Evolutionary conservation across 805 yeast genomes (phyloP).

Genomic region (Candida hungchunana): DNA sequence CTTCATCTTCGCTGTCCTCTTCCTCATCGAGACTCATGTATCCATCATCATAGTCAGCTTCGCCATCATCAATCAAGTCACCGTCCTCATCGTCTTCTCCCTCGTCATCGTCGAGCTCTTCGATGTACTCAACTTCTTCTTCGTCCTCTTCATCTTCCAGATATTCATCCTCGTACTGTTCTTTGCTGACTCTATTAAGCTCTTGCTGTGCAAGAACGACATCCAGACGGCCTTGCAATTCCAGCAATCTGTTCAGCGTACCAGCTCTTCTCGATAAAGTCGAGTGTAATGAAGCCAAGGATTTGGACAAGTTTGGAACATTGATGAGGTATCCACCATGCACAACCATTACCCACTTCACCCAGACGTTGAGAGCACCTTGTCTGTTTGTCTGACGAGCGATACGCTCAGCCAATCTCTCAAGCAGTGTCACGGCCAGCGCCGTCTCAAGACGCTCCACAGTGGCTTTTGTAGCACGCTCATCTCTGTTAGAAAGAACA

Average conservation of each 20-base stretch:
- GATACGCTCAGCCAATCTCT: conserved; percentile 53
- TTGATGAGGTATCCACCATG: conserved; percentile 68
- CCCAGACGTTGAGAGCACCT: conserved; percentile 62
- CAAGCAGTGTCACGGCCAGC: conserved; percentile 53
- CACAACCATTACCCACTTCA: conserved; percentile 76
- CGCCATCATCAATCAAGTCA: conserved; percentile 29
- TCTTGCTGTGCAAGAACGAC: conserved; percentile 63
- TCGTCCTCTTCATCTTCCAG: conserved; percentile 28
- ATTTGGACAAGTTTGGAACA: conserved; percentile 45
- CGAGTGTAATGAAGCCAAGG: conserved; percentile 59
- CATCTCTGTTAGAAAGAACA: conserved; percentile 57
- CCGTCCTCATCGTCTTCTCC: conserved; percentile 46
- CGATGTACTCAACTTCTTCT: conserved; percentile 64
- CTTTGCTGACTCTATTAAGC: conserved; percentile 45
- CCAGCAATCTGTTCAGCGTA: conserved; percentile 65
- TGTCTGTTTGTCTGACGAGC: conserved; percentile 54
- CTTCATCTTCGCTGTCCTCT: conserved; percentile 30
- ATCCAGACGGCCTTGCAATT: conserved; percentile 79
- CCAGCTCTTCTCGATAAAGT: conserved; percentile 63
- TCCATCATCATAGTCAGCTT: conserved; percentile 30
- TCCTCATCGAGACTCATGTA: conserved; percentile 30
- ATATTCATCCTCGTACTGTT: conserved; percentile 31
- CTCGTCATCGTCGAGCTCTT: conserved; percentile 52
- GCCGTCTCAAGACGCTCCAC: conserved; percentile 52
- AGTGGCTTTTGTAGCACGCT: conserved; percentile 47